Evolutionary conservation across 1,284 basidiomycete genomes (phyloP).

Genomic region (Fomitopsis betulina): DNA sequence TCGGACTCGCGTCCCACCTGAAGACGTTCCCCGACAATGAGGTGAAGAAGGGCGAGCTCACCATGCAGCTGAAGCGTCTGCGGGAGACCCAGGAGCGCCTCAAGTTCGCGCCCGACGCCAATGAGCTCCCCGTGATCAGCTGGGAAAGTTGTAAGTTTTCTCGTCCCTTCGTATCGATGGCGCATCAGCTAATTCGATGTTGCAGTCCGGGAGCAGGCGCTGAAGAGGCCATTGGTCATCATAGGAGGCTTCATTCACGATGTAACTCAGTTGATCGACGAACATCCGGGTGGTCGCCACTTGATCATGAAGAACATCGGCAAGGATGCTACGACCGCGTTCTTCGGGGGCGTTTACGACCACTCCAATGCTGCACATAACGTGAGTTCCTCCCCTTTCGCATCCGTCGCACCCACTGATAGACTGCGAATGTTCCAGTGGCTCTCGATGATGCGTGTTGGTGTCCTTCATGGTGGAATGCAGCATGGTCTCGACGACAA

Average conservation of each 20-base stretch:
- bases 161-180: conserved; percentile 4
- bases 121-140: conserved; percentile 75
- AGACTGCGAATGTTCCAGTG: conserved; percentile 36
- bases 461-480: conserved; percentile 76
- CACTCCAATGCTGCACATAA: conserved; percentile 92
- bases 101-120: conserved; percentile 74
- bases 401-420: not conserved
- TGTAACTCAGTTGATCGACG: conserved; percentile 79
- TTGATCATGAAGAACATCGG: conserved; percentile 66
- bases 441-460: conserved; percentile 89
- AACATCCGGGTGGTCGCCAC: conserved; percentile 84
- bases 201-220: conserved; percentile 70
- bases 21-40: conserved; percentile 95
- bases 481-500: conserved; percentile 62
- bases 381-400: conserved; percentile 34
- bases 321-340: conserved; percentile 85
- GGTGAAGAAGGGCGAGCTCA: conserved; percentile 86
- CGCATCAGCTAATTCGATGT: not conserved
- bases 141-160: conserved; percentile 77
- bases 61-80: conserved; percentile 88
- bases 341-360: conserved; percentile 93
- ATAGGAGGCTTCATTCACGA: conserved; percentile 92
- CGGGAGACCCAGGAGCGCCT: conserved; percentile 68
- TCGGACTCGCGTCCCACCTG: conserved; percentile 83
- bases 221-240: conserved; percentile 75